Conservation (phyloP, 345 rosid species). For the Salix purpurea region DNA sequence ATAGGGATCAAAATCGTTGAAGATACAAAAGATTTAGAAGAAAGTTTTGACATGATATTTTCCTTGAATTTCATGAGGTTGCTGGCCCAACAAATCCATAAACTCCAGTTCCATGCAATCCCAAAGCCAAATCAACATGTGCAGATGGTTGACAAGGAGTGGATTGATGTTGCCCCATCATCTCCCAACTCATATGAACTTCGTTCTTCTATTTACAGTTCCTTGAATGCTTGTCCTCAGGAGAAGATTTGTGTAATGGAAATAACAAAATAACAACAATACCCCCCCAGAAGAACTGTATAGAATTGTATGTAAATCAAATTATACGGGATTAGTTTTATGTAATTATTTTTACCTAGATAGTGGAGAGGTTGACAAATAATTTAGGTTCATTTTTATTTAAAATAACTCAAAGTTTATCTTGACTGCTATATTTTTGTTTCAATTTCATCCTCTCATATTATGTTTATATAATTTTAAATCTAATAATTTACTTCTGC, state of each 20-base stretch:
- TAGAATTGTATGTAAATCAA: not conserved
- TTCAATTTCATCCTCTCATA: no score
- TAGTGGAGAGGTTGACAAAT: no score
- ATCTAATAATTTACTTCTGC: no score
- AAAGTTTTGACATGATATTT: slow-evolving; percentile 39
- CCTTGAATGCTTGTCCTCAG: slow-evolving; percentile 41
- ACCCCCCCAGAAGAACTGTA: not conserved
- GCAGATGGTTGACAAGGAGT: slow-evolving; percentile 55
- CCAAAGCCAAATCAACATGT: slow-evolving; percentile 44
- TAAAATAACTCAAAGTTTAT: no score
- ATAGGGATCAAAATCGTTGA: slow-evolving; percentile 45
- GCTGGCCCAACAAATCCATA: slow-evolving; percentile 31
- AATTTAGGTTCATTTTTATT: no score
- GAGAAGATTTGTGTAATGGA: slow-evolving; percentile 58
- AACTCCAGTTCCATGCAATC: slow-evolving; percentile 43
- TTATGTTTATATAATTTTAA: no score
- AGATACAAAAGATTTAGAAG: slow-evolving; percentile 24
- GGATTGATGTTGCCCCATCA: slow-evolving; percentile 54
- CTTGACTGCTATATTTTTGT: no score
- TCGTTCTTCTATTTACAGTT: slow-evolving; percentile 46
- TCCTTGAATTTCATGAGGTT: slow-evolving; percentile 44
- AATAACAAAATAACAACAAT: slow-evolving; percentile 32
- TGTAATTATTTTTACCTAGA: not conserved
- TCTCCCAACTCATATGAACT: slow-evolving; percentile 60
- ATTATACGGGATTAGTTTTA: not conserved